Base-by-base conservation (phyloP, 2,329 filamentous ascomycete species). In the Diaporthe ilicicola region DNA sequence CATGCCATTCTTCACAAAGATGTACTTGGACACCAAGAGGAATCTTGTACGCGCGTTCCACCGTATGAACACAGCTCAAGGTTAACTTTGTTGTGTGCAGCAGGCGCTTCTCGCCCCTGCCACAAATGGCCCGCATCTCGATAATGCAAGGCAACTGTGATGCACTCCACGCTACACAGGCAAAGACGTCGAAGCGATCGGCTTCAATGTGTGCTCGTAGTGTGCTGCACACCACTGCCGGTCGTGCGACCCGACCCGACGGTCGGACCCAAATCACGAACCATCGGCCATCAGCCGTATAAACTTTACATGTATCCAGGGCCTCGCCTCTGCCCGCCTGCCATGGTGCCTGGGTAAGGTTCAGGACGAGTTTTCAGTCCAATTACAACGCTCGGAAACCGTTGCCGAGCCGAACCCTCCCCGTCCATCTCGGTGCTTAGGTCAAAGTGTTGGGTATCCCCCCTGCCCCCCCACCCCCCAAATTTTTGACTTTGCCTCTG, bases 181-280 rank as follows among this genome's bases (percentile, higher is more conserved):
- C 37, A 42, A 42, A 67, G 29, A 24, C n/a, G 9, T n/a, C 42
- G 37, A 48, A 27, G 44, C 65, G 51, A 67, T 17, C n/a, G 48
- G n/a, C 34, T 46, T 34, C 39, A 37, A 37, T 27, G 53, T 22
- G 64, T 56, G 65, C 48, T 62, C 48, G 56, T 46, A 19, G 56
- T n/a, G 27, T 34, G 56, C 56, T 62, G 42, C 59, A 62, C 27
- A 29, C 42, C 65, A 59, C 39, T 44, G 44, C 39, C 65, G 65
- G 53, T 32, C 59, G 53, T 42, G 50, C 53, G 51, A 68, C 51
- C 65, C 42, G 54, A 37, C 51, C 65, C 53, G 59, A 62, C 59
- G 42, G 42, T 62, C 59, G 59, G 59, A 62, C 59, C 27, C 42
- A 62, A 48, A 48, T 48, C 42, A 42, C 29, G 59, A 62, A 62